Evolutionary conservation across 331 rosid genomes (phyloP).

Genomic region (Ulmus americana): DNA sequence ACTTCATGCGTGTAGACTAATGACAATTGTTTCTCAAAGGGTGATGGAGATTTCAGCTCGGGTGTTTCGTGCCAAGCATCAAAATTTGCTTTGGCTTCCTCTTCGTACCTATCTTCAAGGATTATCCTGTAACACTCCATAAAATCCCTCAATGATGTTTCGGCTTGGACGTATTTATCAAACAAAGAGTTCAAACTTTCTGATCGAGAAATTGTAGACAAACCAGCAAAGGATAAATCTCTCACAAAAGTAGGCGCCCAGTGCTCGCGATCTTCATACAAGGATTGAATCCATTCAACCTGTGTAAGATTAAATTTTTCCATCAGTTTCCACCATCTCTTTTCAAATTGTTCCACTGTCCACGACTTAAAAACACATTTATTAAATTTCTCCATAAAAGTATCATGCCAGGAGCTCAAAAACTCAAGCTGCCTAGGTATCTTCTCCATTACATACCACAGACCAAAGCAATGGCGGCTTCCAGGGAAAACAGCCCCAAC

Average conservation of each 20-base stretch:
- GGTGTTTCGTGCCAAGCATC: slow-evolving; percentile 97
- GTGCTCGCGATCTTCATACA: slow-evolving; percentile 55
- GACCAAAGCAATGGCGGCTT: slow-evolving; percentile 74
- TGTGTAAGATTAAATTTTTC: slow-evolving; percentile 62
- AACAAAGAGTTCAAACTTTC: slow-evolving; percentile 56
- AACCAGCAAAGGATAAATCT: slow-evolving; percentile 71
- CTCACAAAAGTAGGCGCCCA: slow-evolving; percentile 80
- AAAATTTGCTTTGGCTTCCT: slow-evolving; percentile 87
- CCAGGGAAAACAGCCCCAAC: slow-evolving; percentile 66
- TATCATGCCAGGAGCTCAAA: slow-evolving; percentile 58
- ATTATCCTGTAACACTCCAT: slow-evolving; percentile 54
- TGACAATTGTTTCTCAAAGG: slow-evolving; percentile 79
- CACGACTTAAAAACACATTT: slow-evolving; percentile 66
- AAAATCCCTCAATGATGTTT: slow-evolving; percentile 66
- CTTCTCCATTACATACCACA: slow-evolving; percentile 79
- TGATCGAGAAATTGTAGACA: slow-evolving; percentile 51
- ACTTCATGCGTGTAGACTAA: slow-evolving; percentile 61
- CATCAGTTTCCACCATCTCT: slow-evolving; percentile 77
- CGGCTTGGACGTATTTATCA: slow-evolving; percentile 61
- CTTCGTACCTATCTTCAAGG: slow-evolving; percentile 79
- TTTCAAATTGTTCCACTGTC: slow-evolving; percentile 71
- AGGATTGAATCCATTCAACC: slow-evolving; percentile 58
- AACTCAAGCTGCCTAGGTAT: slow-evolving; percentile 60
- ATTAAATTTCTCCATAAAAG: slow-evolving; percentile 54
- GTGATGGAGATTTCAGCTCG: slow-evolving; percentile 84